These are phyloP conservation scores for Pneumocystis carinii DNA, from an alignment of 1,139 yeast genomes.

Conservation along the genomic window DNA sequence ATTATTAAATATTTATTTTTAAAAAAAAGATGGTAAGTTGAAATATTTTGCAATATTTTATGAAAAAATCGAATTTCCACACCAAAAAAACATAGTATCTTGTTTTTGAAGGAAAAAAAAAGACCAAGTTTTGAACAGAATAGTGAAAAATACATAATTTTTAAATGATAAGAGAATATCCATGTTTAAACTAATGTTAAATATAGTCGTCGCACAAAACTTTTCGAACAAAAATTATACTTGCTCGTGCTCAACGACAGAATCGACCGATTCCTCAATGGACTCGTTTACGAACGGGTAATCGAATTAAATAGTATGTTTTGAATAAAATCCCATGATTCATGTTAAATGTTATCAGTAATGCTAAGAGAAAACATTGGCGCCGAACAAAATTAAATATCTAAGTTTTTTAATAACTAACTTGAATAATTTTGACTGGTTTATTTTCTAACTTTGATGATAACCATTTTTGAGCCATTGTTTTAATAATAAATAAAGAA, in stretches of 20 bases:
- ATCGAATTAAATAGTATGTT: slow-evolving; percentile 41
- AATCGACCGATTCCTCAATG: slow-evolving; percentile 99
- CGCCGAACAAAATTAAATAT: slow-evolving; percentile 98
- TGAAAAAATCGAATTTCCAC: too few species aligned
- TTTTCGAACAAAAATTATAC: slow-evolving; percentile 95
- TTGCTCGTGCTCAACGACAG: slow-evolving; percentile 98
- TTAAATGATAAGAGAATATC: too few species aligned
- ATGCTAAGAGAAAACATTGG: slow-evolving; percentile 99
- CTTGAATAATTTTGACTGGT: too few species aligned
- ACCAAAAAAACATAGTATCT: too few species aligned
- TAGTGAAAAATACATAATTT: too few species aligned
- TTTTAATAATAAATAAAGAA: background rate
- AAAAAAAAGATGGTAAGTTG: too few species aligned
- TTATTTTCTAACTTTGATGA: too few species aligned
- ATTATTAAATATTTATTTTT: too few species aligned
- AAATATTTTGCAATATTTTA: too few species aligned
- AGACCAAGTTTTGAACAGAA: too few species aligned
- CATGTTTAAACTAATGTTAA: too few species aligned
- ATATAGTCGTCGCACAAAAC: slow-evolving; percentile 48
- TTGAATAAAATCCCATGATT: slow-evolving; percentile 25
- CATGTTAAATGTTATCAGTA: slow-evolving; percentile 34
- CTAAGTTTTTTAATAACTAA: slow-evolving; percentile 36
- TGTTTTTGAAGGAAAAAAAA: too few species aligned
- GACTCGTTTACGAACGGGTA: slow-evolving; percentile 97
- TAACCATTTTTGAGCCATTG: background rate